Base-by-base conservation (phyloP, 805 yeast species). In the Candida nitratophila region DNA sequence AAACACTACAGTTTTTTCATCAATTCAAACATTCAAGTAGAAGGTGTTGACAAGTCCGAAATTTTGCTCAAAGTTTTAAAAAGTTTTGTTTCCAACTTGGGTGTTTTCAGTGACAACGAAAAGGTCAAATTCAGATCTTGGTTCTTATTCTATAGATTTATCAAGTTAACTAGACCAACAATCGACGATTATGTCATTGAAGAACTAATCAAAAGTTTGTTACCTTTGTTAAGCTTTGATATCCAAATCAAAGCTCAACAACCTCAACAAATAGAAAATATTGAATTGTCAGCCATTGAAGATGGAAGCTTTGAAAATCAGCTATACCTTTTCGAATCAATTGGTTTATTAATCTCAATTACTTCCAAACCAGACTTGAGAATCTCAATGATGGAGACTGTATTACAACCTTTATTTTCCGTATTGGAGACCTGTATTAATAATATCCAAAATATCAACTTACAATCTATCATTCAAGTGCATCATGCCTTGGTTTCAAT, bases 401-500 rank as follows among this genome's bases (percentile, higher is more conserved):
- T 89, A 15, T 71, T 90, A 47, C 82, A 76, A 47, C 95, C 96
- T 14, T 68, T 90, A 24, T 91, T 86, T 57, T 66, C 74, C 4
- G 81, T 77, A 47, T 68, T 90, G 50, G 90, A 88, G 59, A 66
- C 68, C 20, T 80, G 88, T 54, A 77, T 87, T 44, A 60, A 64
- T 26, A 57, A 48, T 30, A 53, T 59, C 3, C 59, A 64, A 5
- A 57, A 52, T 17, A 54, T 67, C 24, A 70, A 69, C 24, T 66
- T 71, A 32, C 68, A 71, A 36, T 55, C 74, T 30, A 72, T 83
- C 2, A 63, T 86, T 38, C 93, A 87, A 58, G 83, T 88, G 3
- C 96, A 93, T 61, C 97, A 91, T 59, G 74, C 82, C 30, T 65
- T 93, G 40, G 78, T 87, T 79, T 90, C 96, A 0, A 77, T 91